phyloP scores from a whole-genome alignment of 139 green algal genomes.

The Pseudopediastrum boryanum region DNA sequence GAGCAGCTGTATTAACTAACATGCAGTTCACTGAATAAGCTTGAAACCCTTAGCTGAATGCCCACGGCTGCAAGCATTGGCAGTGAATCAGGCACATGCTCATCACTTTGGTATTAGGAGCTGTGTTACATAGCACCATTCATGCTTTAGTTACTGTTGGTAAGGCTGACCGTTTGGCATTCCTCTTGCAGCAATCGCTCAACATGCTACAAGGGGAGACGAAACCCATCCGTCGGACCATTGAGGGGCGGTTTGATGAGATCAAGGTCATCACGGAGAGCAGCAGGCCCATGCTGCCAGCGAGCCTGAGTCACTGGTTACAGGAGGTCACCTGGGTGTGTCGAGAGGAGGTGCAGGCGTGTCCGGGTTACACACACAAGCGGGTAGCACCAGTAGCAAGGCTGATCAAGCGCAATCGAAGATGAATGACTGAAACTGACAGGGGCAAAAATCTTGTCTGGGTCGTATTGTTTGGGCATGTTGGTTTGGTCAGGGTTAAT shows the following conservation, averaged over 20 bases:
- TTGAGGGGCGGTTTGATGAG: slow-evolving; percentile 66
- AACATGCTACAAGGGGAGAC: slow-evolving; percentile 70
- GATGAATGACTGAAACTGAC: too few species aligned
- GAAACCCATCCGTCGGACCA: slow-evolving; percentile 57
- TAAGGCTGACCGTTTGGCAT: too few species aligned
- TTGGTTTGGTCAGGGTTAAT: too few species aligned
- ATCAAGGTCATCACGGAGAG: slow-evolving; percentile 69
- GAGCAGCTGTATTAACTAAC: neutral
- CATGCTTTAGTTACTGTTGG: neutral
- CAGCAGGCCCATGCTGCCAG: slow-evolving; percentile 45
- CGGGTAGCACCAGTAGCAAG: slow-evolving; percentile 36
- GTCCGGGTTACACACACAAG: slow-evolving; percentile 56
- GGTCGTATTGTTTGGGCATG: too few species aligned
- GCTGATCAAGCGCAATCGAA: too few species aligned
- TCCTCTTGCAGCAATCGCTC: slow-evolving; percentile 60
- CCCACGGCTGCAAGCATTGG: too few species aligned
- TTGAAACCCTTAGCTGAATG: too few species aligned
- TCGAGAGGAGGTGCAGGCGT: slow-evolving; percentile 53
- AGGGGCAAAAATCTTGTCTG: too few species aligned
- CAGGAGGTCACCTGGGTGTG: slow-evolving; percentile 63
- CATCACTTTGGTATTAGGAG: too few species aligned
- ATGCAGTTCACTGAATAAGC: too few species aligned
- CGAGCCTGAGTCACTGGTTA: slow-evolving; percentile 60
- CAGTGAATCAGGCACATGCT: too few species aligned
- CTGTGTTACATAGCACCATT: too few species aligned